phyloP scores from a whole-genome alignment of 805 yeast genomes.

The Pichia deserticola region DNA sequence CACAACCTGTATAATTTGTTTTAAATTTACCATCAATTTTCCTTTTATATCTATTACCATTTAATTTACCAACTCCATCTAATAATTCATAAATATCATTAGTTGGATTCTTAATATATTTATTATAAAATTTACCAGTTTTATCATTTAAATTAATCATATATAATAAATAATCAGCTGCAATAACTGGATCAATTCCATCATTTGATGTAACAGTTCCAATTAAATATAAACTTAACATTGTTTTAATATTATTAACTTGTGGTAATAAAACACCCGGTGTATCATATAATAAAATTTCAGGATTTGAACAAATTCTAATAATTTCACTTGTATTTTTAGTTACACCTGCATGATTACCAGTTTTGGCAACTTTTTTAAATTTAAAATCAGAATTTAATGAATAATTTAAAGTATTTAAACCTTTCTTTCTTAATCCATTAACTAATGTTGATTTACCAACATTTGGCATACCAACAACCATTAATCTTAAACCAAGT shows the following conservation, averaged over 20 bases:
- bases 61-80: conserved; percentile 36
- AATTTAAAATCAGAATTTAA: conserved; percentile 10
- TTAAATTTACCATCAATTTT: conserved; percentile 23
- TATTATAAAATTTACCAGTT: conserved; percentile 35
- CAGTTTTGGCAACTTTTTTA: conserved; percentile 73
- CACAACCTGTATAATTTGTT: conserved; percentile 52
- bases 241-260: conserved; percentile 53
- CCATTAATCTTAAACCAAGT: conserved; percentile 65
- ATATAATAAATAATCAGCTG: conserved; percentile 78
- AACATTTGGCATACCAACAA: conserved; percentile 96
- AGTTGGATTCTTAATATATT: conserved; percentile 56
- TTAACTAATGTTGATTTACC: conserved; percentile 90
- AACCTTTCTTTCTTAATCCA: conserved; percentile 43
- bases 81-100: conserved; percentile 59
- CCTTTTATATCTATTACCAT: conserved; percentile 20
- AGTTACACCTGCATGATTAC: conserved; percentile 89
- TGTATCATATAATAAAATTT: conserved; percentile 71
- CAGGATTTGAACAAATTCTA: conserved; percentile 51
- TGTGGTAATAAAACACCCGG: conserved; percentile 90
- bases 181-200: conserved; percentile 68
- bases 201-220: conserved; percentile 57
- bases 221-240: conserved; percentile 65
- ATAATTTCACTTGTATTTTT: conserved; percentile 70
- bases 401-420: conserved; percentile 12
- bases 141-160: conserved; percentile 59